These are phyloP conservation scores for Fimicolochytrium jonesii DNA, from an alignment of 192 early-diverging fungal species.

Conservation along the genomic window DNA sequence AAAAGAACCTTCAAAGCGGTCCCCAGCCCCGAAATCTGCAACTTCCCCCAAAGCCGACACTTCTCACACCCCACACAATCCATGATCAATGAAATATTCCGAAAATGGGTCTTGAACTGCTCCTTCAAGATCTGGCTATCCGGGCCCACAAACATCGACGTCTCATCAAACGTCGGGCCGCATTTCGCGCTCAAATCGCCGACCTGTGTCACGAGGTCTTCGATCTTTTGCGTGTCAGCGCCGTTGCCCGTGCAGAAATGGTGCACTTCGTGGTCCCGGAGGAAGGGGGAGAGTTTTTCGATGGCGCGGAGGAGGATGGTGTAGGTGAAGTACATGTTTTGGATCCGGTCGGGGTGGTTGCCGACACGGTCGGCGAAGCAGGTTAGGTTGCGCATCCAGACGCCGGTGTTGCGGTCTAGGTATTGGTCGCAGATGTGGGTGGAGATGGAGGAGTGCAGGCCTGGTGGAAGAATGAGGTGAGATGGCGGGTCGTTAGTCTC, in stretches of 20 bases:
- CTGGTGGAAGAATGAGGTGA: too few relatives aligned
- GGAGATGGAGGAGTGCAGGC: conserved; percentile 94
- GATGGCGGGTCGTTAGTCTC: too few relatives aligned
- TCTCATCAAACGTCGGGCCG: conserved; percentile 88
- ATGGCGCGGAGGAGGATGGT: conserved; percentile 81
- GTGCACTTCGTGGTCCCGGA: conserved; percentile 52
- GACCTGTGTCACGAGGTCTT: conserved; percentile 53
- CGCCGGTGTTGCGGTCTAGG: conserved; percentile 79
- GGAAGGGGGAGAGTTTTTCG: conserved; percentile 72
- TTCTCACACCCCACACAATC: conserved; percentile 99
- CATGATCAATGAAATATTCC: conserved; percentile 97
- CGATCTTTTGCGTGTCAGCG: conserved; percentile 22
- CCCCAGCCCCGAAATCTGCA: conserved; percentile 88
- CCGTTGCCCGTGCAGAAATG: conserved; percentile 66
- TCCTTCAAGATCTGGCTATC: conserved; percentile 48
- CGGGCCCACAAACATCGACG: conserved; percentile 69
- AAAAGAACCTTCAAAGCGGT: conserved; percentile 96
- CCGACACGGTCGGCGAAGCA: conserved; percentile 91
- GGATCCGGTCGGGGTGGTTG: conserved; percentile 81
- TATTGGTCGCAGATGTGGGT: conserved; percentile 96
- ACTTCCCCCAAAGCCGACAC: conserved; percentile 96
- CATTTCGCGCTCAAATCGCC: conserved; percentile 55
- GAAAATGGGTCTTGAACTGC: conserved; percentile 88
- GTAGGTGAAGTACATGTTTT: conserved; percentile 96
- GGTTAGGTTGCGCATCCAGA: conserved; percentile 85